Percentiles rank a stretch among this genome's conserved stretches.
Evolutionary conservation across 805 yeast species (phyloP).

Genomic region (Priceomyces medius): DNA sequence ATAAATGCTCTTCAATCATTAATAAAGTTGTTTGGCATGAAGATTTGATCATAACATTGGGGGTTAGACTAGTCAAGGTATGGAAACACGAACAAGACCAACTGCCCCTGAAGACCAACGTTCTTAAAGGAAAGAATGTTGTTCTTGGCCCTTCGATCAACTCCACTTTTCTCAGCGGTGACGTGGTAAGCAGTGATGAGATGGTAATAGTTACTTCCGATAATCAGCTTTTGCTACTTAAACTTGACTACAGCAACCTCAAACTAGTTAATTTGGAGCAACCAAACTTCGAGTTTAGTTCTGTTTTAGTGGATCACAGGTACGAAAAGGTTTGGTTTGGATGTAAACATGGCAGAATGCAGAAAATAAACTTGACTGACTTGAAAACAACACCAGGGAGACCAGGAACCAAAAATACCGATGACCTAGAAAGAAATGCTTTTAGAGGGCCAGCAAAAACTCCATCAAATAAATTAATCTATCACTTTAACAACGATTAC

Average conservation of each 20-base stretch:
- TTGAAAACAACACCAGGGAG: conserved; percentile 10
- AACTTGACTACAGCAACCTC: conserved; percentile 13
- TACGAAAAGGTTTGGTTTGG: conserved; percentile 27
- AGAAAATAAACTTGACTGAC: conserved; percentile 10
- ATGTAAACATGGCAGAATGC: conserved; percentile 9
- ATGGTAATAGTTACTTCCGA: conserved; percentile 33
- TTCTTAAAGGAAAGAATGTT: conserved; percentile 59
- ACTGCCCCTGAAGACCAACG: conserved; percentile 12
- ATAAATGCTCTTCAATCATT: conserved; percentile 61
- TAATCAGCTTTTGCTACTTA: conserved; percentile 32
- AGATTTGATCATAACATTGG: conserved; percentile 51
- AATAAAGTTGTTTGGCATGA: conserved; percentile 58
- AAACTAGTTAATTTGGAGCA: conserved; percentile 15
- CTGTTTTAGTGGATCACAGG: conserved; percentile 19
- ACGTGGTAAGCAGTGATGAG: conserved; percentile 34
- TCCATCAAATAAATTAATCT: not conserved
- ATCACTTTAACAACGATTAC: conserved; percentile 18
- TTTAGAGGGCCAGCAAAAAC: conserved; percentile 7
- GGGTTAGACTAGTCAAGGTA: conserved; percentile 58
- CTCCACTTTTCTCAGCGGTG: conserved; percentile 47
- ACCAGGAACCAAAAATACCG: not conserved
- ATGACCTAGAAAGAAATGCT: not conserved
- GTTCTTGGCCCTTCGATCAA: conserved; percentile 50
- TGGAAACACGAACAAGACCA: conserved; percentile 47
- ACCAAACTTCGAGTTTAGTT: conserved; percentile 16